Evolutionary conservation across 148 eudicot genomes (phyloP).

Genomic region (Amaranthus hypochondriacus): DNA sequence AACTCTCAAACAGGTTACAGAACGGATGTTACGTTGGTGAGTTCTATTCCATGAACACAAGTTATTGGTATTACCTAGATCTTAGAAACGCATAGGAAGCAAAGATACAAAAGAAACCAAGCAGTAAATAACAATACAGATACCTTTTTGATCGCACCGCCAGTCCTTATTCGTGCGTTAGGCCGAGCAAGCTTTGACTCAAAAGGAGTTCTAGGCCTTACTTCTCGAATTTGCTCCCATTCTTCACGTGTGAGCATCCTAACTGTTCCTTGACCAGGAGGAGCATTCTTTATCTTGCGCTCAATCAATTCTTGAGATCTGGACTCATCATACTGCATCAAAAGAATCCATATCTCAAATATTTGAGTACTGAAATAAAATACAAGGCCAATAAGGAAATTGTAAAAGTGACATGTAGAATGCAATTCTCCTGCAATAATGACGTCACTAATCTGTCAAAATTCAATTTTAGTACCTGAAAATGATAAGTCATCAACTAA

Average conservation of each 20-base stretch:
- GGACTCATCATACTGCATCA: conserved; percentile 63
- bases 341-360: not conserved
- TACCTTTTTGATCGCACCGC: conserved; percentile 60
- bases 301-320: conserved; percentile 80
- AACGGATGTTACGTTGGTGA: too few relatives aligned
- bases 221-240: conserved; percentile 80
- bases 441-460: not conserved
- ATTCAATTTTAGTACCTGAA: not conserved
- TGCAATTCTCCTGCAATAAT: not conserved
- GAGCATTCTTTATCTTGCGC: conserved; percentile 68
- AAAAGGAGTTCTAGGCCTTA: conserved; percentile 90
- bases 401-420: not conserved
- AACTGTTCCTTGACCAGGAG: conserved; percentile 81
- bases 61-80: too few relatives aligned
- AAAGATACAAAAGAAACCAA: not conserved
- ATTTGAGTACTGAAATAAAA: not conserved
- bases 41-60: too few relatives aligned
- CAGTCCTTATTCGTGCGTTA: conserved; percentile 80
- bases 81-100: not conserved
- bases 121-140: conserved; percentile 5
- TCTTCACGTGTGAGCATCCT: conserved; percentile 90
- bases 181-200: conserved; percentile 93
- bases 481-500: not conserved
- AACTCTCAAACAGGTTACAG: too few relatives aligned
- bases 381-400: not conserved